Percentiles rank a stretch among this genome's conserved stretches.
These are phyloP conservation scores for Marchantia polymorpha DNA, from an alignment of 225 moss, liverwort and hornwort genomes.

Conservation along the genomic window DNA sequence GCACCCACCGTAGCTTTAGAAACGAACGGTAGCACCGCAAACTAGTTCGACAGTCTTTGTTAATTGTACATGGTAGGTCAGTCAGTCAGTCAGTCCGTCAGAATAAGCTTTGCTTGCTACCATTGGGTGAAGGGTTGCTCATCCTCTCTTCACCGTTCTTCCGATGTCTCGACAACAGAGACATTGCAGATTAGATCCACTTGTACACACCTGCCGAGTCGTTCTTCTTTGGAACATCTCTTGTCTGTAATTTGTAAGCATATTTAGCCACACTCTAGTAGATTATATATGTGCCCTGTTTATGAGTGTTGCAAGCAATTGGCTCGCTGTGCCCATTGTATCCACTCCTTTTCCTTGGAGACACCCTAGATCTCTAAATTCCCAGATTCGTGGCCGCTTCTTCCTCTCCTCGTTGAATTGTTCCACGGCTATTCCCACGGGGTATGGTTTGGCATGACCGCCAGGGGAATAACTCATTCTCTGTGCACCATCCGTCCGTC, in stretches of 20 bases:
- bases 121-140: neutral
- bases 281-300: neutral
- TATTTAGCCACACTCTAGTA: neutral
- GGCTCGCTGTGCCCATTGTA: neutral
- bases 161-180: neutral
- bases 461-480: neutral
- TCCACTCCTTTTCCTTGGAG: neutral
- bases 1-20: neutral
- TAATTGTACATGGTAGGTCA: neutral
- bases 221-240: neutral
- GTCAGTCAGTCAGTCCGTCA: neutral
- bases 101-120: neutral
- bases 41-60: neutral
- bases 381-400: neutral
- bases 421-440: constrained; percentile 1
- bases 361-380: neutral
- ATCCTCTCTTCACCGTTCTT: neutral
- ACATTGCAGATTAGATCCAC: neutral
- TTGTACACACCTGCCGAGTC: no score
- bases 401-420: neutral
- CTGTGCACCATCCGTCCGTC: neutral
- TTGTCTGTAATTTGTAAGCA: neutral
- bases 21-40: constrained; percentile 4
- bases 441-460: neutral
- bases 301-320: neutral